Base-by-base conservation (phyloP, 331 rosid species). In the Phaseolus coccineus region DNA sequence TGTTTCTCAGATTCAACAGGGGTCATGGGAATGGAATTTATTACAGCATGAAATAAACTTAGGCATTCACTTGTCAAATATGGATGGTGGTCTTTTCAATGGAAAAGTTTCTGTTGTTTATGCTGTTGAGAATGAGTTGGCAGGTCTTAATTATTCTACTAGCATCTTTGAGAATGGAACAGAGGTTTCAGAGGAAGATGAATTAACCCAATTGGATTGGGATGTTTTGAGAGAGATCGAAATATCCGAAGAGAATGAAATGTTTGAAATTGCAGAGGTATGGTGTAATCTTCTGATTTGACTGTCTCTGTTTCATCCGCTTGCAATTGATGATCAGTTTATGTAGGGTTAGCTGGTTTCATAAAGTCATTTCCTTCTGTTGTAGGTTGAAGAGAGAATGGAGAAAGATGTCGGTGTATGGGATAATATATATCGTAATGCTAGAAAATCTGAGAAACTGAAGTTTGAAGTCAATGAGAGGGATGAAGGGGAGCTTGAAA, bases 401-500 rank as follows among this genome's bases (percentile, higher is more conserved):
- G 99, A 90, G 69, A 88, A 82, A 64, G 71, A 61, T 62, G 69
- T 71, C 78, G 98, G 91, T 70, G 71, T 69, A 40, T 96, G 99
- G 99, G 94, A 91, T 83, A 87, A 84, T 15, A 80, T 96, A 73
- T 91, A 93, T 83, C 92, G 91, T 12, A 91, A 66, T 69, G 98
- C 97, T 69, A 86, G 97, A 74, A 96, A 89, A 84, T 89, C 93
- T 59, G 96, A 93, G 84, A 93, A 90, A 71, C 87, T 91, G 65
- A 90, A 74, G 84, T 92, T 89, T 86, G 94, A 91, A 89, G 86
- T 84, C 69, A 93, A 96, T 80, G 99, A 87, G 82, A 89, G 97
- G 88, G 99, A 96, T 86, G 98, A 91, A 74, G 97, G 96, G 75
- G 98, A 96, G 79, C 97, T 96, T 78, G 96, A 93, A 91, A 89